Evolutionary conservation across 2,329 filamentous ascomycete genomes (phyloP).

Genomic region (Elsinoe fawcettii): DNA sequence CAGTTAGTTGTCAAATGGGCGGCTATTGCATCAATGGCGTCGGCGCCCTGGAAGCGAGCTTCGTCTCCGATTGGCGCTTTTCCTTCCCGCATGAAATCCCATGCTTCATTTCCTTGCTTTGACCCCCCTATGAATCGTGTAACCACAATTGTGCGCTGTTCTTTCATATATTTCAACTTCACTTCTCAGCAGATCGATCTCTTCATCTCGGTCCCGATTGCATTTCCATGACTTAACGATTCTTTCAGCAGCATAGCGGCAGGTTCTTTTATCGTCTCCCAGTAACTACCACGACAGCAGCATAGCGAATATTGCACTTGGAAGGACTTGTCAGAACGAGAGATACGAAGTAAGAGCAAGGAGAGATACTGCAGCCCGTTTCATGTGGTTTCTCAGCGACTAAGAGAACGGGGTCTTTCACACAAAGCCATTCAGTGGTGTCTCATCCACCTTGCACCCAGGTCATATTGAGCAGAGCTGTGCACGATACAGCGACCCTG

Average conservation of each 20-base stretch:
- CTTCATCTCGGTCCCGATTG: not conserved
- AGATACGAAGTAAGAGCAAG: not conserved
- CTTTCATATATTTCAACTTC: not conserved
- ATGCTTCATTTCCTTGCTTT: not conserved
- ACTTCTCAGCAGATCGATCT: not conserved
- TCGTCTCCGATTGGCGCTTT: not conserved
- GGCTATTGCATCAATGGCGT: constrained; percentile 8
- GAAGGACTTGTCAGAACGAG: not conserved
- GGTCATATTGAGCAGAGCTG: too few relatives aligned
- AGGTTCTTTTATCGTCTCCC: not conserved
- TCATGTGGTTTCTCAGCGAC: too few relatives aligned
- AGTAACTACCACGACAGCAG: not conserved
- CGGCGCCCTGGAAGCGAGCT: not conserved
- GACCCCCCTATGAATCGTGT: not conserved
- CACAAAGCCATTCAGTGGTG: too few relatives aligned
- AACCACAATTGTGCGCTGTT: not conserved
- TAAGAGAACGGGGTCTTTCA: too few relatives aligned
- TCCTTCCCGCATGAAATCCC: not conserved
- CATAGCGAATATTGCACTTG: not conserved
- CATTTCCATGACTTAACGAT: not conserved
- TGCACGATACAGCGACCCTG: too few relatives aligned
- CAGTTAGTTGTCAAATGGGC: not conserved
- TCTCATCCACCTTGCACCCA: too few relatives aligned
- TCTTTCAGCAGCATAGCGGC: constrained; percentile 6
- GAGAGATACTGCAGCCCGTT: not conserved